Evolutionary conservation across 495 filamentous ascomycete genomes (phyloP), one percentile per base, ranked within the genome.

Genomic region (Cetradonia linearis): DNA sequence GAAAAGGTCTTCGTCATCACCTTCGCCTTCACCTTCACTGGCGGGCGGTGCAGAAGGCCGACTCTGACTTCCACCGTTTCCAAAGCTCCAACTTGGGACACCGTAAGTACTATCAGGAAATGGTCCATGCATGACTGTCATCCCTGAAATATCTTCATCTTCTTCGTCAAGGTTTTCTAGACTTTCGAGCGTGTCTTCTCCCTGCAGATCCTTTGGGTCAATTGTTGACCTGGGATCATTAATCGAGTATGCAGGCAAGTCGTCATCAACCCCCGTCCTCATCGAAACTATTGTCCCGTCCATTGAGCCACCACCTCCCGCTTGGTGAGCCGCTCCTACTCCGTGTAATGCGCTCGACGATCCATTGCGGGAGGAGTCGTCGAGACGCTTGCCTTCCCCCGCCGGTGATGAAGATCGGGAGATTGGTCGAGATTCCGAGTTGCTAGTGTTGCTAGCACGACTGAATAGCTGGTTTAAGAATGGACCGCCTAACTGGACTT

Each of bases 381-480:
- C 88, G 85, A 89, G 86, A 77, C 83, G 85, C 83, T 75, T 82
- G 72, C 78, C 87, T 84, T 91, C 87, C 86, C 87, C 88, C 86
- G 80, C 72, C 67, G 77, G 79, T 55, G 81, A 82, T 56, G 69
- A 66, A 33, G 68, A 70, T 59, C 72, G 73, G 28, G 82, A 80
- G 56, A 77, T 77, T n/a, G 71, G 65, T 55, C 72, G 73, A 30
- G 75, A 76, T 23, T 74, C 69, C 16, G 74, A 68, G 16, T 76
- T 71, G 30, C 77, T 68, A n/a, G 80, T 75, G 55, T 73, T 74
- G 59, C 75, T 77, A 40, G 77, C 76, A n/a, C 80, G 77, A 42
- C 25, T 20, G 5, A 89, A 73, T 44, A 93, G 78, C 63, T 86
- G 72, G 61, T 89, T 77, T 46, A 90, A 84, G 59, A 78, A 78